Percentiles rank a stretch among this genome's conserved stretches.
phyloP scores from a whole-genome alignment of 1,284 basidiomycete genomes.

The Ceratobasidium sp. region DNA sequence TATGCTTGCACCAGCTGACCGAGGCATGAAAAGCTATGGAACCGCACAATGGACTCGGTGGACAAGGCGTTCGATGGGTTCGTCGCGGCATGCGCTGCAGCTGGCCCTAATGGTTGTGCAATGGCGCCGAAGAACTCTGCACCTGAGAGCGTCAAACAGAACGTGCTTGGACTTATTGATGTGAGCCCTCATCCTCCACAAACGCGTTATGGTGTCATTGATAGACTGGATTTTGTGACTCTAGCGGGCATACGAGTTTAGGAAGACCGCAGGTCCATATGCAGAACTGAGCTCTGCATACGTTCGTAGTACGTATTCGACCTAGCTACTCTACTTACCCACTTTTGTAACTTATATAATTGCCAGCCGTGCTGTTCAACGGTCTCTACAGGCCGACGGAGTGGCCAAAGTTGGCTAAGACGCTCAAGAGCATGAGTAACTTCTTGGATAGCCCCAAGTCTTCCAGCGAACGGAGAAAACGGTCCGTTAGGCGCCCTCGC shows the following conservation, averaged over 20 bases:
- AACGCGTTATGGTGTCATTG: not conserved
- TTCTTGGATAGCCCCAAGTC: not conserved
- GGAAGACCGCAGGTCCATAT: slow-evolving; percentile 2
- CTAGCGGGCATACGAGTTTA: slow-evolving; percentile 18
- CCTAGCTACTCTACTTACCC: not conserved
- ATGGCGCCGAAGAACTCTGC: slow-evolving; percentile 21
- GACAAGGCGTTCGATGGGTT: slow-evolving; percentile 40
- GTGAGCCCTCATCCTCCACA: not conserved
- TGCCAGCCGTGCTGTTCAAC: slow-evolving; percentile 27
- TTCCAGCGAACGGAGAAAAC: not conserved
- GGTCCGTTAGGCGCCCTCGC: not conserved
- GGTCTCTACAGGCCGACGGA: slow-evolving; percentile 30
- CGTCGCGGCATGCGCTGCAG: slow-evolving; percentile 27
- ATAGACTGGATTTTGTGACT: no score
- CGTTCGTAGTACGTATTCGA: slow-evolving; percentile 33
- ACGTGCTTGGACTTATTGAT: not conserved
- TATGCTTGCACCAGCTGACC: not conserved
- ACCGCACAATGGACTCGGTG: slow-evolving; percentile 16
- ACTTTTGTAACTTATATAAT: not conserved
- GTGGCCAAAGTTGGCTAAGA: slow-evolving; percentile 35
- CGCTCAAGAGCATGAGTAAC: slow-evolving; percentile 1
- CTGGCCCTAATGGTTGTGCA: slow-evolving; percentile 31
- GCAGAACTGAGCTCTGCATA: not conserved
- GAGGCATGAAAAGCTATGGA: not conserved
- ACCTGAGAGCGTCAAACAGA: not conserved